Evolutionary conservation across 1,139 yeast genomes (phyloP).

Genomic region (Yueomyces sp.): DNA sequence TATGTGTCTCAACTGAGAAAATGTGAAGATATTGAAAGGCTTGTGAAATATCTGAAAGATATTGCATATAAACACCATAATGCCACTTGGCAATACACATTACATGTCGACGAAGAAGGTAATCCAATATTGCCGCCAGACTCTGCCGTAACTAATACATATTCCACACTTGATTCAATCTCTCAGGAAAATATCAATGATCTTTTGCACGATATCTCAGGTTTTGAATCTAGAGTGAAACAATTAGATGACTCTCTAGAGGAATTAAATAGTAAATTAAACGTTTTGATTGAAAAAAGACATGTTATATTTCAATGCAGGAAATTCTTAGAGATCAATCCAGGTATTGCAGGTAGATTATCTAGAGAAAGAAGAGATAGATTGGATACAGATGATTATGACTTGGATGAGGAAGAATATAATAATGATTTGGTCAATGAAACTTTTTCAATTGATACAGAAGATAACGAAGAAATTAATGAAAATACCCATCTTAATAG

Average conservation of each 20-base stretch:
- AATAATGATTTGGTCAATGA: slow-evolving; percentile 13
- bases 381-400: slow-evolving; percentile 16
- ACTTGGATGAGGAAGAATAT: slow-evolving; percentile 9
- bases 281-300: slow-evolving; percentile 34
- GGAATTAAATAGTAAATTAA: slow-evolving; percentile 26
- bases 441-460: slow-evolving; percentile 16
- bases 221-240: slow-evolving; percentile 32
- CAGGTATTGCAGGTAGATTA: slow-evolving; percentile 18
- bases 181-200: slow-evolving; percentile 33
- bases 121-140: slow-evolving; percentile 10
- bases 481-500: slow-evolving; percentile 1
- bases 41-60: slow-evolving; percentile 37
- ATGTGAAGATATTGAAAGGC: slow-evolving; percentile 58
- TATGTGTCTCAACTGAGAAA: slow-evolving; percentile 58
- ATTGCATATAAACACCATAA: slow-evolving; percentile 30
- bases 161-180: slow-evolving; percentile 13
- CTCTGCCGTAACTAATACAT: slow-evolving; percentile 7
- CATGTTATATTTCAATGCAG: slow-evolving; percentile 35
- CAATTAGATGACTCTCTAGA: slow-evolving; percentile 34
- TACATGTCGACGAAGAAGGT: slow-evolving; percentile 21
- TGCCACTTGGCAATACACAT: slow-evolving; percentile 27
- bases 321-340: slow-evolving; percentile 27
- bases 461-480: slow-evolving; percentile 12
- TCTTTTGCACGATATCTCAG: slow-evolving; percentile 27
- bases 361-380: slow-evolving; percentile 9